Conservation (phyloP, 257 asterid species). For the Przewalskia tangutica region DNA sequence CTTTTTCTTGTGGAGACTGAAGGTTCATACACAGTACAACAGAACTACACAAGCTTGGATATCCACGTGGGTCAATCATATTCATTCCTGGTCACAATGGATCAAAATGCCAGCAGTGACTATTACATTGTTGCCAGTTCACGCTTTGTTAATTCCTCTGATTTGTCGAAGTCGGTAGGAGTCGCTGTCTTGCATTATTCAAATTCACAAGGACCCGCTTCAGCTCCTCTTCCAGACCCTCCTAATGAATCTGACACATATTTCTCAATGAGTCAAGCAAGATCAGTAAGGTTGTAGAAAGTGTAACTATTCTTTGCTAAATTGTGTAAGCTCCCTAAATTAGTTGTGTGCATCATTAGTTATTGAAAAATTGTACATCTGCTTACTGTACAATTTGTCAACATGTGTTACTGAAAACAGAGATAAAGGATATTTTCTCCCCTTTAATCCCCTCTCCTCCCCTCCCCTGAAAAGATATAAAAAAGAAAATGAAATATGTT, state of each 20-base stretch:
- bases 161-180: slow-evolving; percentile 51
- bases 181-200: slow-evolving; percentile 80
- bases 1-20: slow-evolving; percentile 89
- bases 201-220: slow-evolving; percentile 68
- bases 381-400: background rate
- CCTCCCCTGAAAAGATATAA: background rate
- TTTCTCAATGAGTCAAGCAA: slow-evolving; percentile 93
- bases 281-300: slow-evolving; percentile 76
- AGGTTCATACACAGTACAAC: slow-evolving; percentile 90
- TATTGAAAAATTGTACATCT: background rate
- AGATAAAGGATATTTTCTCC: background rate
- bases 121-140: slow-evolving; percentile 91
- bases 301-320: slow-evolving; percentile 5
- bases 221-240: slow-evolving; percentile 98
- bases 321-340: slow-evolving; percentile 16
- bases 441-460: background rate
- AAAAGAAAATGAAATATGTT: background rate
- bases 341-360: background rate
- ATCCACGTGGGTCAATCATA: slow-evolving; percentile 95
- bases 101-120: slow-evolving; percentile 68
- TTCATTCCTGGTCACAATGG: slow-evolving; percentile 87
- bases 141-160: slow-evolving; percentile 53
- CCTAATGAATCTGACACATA: slow-evolving; percentile 71
- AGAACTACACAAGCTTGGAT: slow-evolving; percentile 83
- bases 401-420: background rate